phyloP scores from a whole-genome alignment of 257 asterid species.

The Capsicum pubescens region DNA sequence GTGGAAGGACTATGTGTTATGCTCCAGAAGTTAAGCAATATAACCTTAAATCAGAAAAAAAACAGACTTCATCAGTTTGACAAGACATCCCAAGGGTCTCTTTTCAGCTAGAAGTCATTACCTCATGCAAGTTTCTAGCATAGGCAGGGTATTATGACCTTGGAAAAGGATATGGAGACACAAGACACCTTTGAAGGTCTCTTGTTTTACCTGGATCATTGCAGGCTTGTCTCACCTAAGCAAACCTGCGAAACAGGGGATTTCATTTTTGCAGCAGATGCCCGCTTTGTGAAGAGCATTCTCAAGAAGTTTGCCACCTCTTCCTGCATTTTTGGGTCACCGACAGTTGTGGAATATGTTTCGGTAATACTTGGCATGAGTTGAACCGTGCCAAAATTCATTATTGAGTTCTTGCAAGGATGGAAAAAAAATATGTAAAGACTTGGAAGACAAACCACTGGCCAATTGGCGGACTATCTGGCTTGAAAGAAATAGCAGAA shows the following conservation, averaged over 20 bases:
- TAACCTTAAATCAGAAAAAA: neutral
- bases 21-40: neutral
- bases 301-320: neutral
- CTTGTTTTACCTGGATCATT: neutral
- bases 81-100: neutral
- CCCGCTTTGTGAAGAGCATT: neutral
- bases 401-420: conserved; percentile 12
- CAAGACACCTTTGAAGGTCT: conserved; percentile 3
- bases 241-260: neutral
- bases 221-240: neutral
- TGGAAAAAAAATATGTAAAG: neutral
- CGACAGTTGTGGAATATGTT: neutral
- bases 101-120: neutral
- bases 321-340: neutral
- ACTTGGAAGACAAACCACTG: conserved; percentile 2
- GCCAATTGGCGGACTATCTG: neutral
- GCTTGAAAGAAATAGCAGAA: neutral
- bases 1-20: neutral
- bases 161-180: neutral
- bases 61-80: neutral
- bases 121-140: neutral
- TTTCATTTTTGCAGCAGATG: neutral
- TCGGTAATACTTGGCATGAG: neutral
- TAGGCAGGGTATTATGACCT: neutral
- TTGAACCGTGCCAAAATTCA: neutral